These are phyloP conservation scores for Trametes cinnabarina DNA, from an alignment of 768 basidiomycete genomes.

Conservation along the genomic window DNA sequence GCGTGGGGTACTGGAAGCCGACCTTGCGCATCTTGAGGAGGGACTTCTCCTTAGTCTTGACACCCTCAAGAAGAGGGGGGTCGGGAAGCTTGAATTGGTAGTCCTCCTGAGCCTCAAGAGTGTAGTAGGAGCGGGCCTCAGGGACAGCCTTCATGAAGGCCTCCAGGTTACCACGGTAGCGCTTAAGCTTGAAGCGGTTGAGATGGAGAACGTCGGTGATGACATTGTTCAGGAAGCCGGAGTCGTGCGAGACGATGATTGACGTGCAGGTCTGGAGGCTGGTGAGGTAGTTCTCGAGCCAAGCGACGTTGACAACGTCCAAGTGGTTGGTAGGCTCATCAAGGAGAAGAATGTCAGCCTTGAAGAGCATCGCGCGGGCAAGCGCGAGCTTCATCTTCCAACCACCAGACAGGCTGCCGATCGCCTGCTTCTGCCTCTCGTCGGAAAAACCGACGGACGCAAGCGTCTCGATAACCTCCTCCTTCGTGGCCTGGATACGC, in stretches of 20 bases:
- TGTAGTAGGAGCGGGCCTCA: slow-evolving; percentile 98
- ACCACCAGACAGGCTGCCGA: slow-evolving; percentile 93
- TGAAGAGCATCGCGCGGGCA: slow-evolving; percentile 96
- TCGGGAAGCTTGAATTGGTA: slow-evolving; percentile 98
- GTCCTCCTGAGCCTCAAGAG: slow-evolving; percentile 91
- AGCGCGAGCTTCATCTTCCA: slow-evolving; percentile 99
- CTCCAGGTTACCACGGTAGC: slow-evolving; percentile 95
- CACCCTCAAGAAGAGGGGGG: slow-evolving; percentile 96
- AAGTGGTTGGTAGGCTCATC: slow-evolving; percentile 98
- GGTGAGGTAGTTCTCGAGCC: slow-evolving; percentile 94
- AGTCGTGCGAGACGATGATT: slow-evolving; percentile 99
- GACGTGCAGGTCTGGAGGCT: slow-evolving; percentile 86
- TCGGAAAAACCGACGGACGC: slow-evolving; percentile 90
- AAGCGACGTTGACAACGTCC: slow-evolving; percentile 96
- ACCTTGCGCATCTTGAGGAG: slow-evolving; percentile 97
- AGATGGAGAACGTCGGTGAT: slow-evolving; percentile 97
- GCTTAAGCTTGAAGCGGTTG: slow-evolving; percentile 96
- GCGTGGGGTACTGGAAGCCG: slow-evolving; percentile 92
- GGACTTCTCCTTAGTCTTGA: slow-evolving; percentile 99
- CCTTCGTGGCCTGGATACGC: slow-evolving; percentile 68
- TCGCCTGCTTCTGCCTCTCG: slow-evolving; percentile 80
- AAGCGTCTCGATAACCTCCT: slow-evolving; percentile 78
- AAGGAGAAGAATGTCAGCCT: slow-evolving; percentile 93
- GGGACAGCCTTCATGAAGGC: slow-evolving; percentile 91
- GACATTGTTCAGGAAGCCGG: slow-evolving; percentile 95